Conservation (phyloP, 2,329 filamentous ascomycete genomes). For the Metarhizium album region DNA sequence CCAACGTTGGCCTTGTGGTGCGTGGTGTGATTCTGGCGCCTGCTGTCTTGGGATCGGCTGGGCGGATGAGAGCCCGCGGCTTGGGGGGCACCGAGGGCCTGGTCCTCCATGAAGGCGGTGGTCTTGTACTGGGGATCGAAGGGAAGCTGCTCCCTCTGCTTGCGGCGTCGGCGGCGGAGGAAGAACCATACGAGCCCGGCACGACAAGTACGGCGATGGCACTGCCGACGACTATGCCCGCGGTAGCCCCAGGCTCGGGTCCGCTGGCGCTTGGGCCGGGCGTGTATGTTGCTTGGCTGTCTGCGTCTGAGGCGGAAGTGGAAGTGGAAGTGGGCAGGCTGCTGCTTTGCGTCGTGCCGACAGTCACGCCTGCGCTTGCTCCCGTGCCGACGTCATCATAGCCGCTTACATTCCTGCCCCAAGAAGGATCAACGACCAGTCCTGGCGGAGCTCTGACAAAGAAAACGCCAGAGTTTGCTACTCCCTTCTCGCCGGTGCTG, state of each 20-base stretch:
- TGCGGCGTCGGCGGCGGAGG: constrained; percentile 28
- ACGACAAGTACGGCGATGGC: constrained; percentile 25
- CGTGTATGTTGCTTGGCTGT: neutral
- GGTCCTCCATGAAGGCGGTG: constrained; percentile 33
- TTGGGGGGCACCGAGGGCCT: constrained; percentile 29
- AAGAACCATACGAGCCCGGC: constrained; percentile 30
- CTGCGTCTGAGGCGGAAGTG: neutral
- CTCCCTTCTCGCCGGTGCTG: neutral
- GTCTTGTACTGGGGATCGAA: constrained; percentile 16
- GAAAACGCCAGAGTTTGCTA: constrained; percentile 11
- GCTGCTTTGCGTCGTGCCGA: neutral
- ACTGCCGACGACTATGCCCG: constrained; percentile 35
- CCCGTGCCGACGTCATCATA: neutral
- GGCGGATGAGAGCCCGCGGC: constrained; percentile 29
- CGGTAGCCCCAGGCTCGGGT: constrained; percentile 32
- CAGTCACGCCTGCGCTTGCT: neutral
- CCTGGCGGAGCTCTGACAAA: constrained; percentile 2
- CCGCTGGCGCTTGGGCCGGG: constrained; percentile 5
- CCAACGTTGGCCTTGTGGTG: neutral
- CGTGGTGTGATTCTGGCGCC: neutral
- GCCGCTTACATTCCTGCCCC: neutral
- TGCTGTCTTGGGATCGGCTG: constrained; percentile 31
- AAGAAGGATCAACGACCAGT: neutral
- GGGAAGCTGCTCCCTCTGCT: constrained; percentile 10
- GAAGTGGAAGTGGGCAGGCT: neutral